Conservation (phyloP, 176 grass and related monocot genomes). For the Carex cristatella region DNA sequence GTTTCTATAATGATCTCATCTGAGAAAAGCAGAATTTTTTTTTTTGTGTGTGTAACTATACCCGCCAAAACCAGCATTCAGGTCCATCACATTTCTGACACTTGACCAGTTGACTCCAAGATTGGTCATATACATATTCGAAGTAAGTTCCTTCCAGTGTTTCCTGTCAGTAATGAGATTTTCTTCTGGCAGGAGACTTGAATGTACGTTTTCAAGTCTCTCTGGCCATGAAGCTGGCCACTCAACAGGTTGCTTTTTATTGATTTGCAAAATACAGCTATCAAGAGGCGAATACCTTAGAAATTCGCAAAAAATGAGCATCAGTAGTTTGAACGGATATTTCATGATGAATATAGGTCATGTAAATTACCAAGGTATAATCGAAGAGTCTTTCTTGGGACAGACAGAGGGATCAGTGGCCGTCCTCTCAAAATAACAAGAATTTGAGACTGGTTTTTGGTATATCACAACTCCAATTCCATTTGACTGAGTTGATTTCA, state of each 20-base stretch:
- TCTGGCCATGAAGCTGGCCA: constrained; percentile 79
- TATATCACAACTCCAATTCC: constrained; percentile 91
- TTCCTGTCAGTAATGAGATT: constrained; percentile 42
- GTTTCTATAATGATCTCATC: not conserved
- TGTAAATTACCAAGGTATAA: constrained; percentile 54
- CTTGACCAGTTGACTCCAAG: constrained; percentile 73
- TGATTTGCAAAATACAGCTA: constrained; percentile 49
- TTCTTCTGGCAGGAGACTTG: constrained; percentile 44
- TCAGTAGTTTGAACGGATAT: constrained; percentile 20
- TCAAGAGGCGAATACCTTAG: constrained; percentile 74
- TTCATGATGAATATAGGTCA: not conserved
- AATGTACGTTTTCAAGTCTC: constrained; percentile 48
- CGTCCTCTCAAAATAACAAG: constrained; percentile 59
- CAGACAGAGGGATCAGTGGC: constrained; percentile 46
- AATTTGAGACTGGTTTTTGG: constrained; percentile 70
- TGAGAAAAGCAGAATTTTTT: constrained; percentile 10
- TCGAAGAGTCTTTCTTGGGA: constrained; percentile 25
- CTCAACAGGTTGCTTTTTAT: constrained; percentile 28
- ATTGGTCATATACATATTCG: constrained; percentile 54
- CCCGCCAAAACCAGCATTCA: constrained; percentile 95
- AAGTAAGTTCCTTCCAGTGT: constrained; percentile 57
- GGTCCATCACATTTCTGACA: constrained; percentile 80
- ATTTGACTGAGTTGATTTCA: constrained; percentile 49
- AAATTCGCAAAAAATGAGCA: constrained; percentile 5
- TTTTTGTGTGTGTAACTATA: constrained; percentile 32